Evolutionary conservation across 306 rosid genomes (phyloP), one percentile per base, ranked within the genome.

Genomic region (Cercis canadensis): DNA sequence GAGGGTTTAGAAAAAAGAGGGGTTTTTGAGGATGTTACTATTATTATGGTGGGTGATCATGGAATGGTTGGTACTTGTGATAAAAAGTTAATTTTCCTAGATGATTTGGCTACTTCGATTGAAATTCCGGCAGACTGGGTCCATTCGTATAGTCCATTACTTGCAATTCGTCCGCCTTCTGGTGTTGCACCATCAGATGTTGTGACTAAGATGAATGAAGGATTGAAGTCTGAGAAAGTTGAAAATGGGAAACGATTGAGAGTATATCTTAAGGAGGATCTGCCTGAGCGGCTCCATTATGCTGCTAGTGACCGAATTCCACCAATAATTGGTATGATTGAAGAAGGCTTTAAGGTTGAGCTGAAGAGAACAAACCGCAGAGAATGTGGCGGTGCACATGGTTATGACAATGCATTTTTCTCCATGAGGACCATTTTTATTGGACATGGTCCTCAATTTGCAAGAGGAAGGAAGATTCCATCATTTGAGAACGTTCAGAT

Each of bases 21-120:
- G 17, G 64, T 91, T 34, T 94, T 91, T 67, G 96, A 95, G 56
- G 99, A 95, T 86, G 99, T 95, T 56, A 73, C 16, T 57, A 45
- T 95, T 32, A 89, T 95, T 58, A 74, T 95, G 87, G 87, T 95
- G 5, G 99, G 99, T 53, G 99, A 95, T 82, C 99, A 95, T 86
- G 99, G 99, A 37, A 95, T 95, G 99, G 99, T 95, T 78, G 96
- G 97, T 57, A 91, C 97, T 0, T 95, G 99, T 53, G 99, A 95
- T 75, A 86, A 89, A 41, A 95, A 95, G 75, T 72, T 95, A 57
- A 79, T 91, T 33, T 87, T 83, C 52, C 67, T 95, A 5, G 91
- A 89, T 62, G 97, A 91, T 75, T 72, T 95, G 80, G 78, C 70
- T 47, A 78, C 96, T 46, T 95, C 96, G 97, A 75, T 91, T 75